Evolutionary conservation across 2,329 filamentous ascomycete genomes (phyloP).

Genomic region (Monosporascus ibericus): DNA sequence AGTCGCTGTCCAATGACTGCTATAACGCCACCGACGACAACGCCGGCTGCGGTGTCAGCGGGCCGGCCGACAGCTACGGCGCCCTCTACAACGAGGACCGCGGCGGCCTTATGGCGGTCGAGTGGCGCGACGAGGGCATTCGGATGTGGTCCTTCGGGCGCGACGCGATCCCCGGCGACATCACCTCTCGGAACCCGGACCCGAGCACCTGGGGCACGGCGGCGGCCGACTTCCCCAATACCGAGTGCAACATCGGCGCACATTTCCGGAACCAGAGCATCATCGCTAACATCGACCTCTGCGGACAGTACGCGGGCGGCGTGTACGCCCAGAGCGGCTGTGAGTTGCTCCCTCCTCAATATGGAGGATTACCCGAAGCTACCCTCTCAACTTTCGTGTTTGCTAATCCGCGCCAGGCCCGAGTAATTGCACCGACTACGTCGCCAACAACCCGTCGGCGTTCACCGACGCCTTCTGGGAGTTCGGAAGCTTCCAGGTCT

Average conservation of each 20-base stretch:
- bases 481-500: slow-evolving; percentile 56
- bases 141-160: slow-evolving; percentile 56
- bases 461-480: slow-evolving; percentile 61
- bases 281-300: slow-evolving; percentile 60
- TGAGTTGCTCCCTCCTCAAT: slow-evolving; percentile 14
- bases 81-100: slow-evolving; percentile 43
- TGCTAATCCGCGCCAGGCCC: slow-evolving; percentile 32
- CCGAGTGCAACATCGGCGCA: slow-evolving; percentile 50
- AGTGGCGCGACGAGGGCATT: slow-evolving; percentile 55
- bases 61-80: slow-evolving; percentile 40
- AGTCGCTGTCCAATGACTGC: slow-evolving; percentile 38
- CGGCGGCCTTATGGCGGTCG: slow-evolving; percentile 56
- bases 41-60: slow-evolving; percentile 51
- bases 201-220: slow-evolving; percentile 57
- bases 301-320: slow-evolving; percentile 48
- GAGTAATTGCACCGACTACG: slow-evolving; percentile 50
- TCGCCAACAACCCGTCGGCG: slow-evolving; percentile 48
- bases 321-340: slow-evolving; percentile 41
- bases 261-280: slow-evolving; percentile 63
- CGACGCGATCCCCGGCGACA: slow-evolving; percentile 42
- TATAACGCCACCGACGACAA: slow-evolving; percentile 45
- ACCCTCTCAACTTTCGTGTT: too few relatives aligned
- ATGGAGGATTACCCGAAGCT: neutral
- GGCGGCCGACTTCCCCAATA: slow-evolving; percentile 59
- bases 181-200: slow-evolving; percentile 46